phyloP scores from a whole-genome alignment of 345 rosid genomes.

The Melastoma malabathricum region DNA sequence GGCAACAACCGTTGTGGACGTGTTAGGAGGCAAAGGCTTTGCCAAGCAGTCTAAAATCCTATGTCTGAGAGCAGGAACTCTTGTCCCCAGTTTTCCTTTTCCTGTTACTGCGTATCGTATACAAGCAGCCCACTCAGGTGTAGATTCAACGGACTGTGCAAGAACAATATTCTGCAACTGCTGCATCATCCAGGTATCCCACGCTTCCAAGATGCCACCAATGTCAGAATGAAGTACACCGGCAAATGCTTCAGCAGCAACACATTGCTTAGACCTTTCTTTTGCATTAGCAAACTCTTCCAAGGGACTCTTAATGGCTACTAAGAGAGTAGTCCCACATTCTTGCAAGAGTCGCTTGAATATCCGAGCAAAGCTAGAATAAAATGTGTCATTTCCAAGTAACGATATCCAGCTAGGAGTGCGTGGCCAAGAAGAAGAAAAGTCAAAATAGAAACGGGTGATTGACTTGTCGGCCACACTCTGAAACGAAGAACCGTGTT shows the following conservation, averaged over 20 bases:
- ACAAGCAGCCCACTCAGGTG: constrained; percentile 97
- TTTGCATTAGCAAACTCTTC: constrained; percentile 78
- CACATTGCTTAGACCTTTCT: constrained; percentile 97
- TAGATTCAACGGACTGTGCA: constrained; percentile 82
- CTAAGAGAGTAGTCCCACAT: constrained; percentile 77
- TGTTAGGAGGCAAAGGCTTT: constrained; percentile 65
- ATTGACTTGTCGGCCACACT: constrained; percentile 87
- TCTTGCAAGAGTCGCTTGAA: constrained; percentile 91
- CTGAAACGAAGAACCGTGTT: constrained; percentile 79
- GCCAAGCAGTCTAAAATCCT: constrained; percentile 71
- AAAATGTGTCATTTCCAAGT: constrained; percentile 80
- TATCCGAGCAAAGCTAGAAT: constrained; percentile 84
- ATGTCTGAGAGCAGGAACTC: constrained; percentile 67
- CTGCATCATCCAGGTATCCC: constrained; percentile 89
- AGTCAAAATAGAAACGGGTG: constrained; percentile 89
- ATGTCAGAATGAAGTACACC: constrained; percentile 89
- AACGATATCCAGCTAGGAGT: constrained; percentile 97
- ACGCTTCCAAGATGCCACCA: constrained; percentile 57
- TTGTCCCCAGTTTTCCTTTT: constrained; percentile 82
- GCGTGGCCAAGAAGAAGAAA: constrained; percentile 96
- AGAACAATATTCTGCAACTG: constrained; percentile 75
- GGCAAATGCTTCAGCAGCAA: constrained; percentile 96
- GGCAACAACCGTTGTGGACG: constrained; percentile 74
- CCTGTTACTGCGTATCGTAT: constrained; percentile 98
- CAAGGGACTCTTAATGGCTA: constrained; percentile 52